These are phyloP conservation scores for Saturnispora gosingensis DNA, from an alignment of 805 yeast species.

Conservation along the genomic window DNA sequence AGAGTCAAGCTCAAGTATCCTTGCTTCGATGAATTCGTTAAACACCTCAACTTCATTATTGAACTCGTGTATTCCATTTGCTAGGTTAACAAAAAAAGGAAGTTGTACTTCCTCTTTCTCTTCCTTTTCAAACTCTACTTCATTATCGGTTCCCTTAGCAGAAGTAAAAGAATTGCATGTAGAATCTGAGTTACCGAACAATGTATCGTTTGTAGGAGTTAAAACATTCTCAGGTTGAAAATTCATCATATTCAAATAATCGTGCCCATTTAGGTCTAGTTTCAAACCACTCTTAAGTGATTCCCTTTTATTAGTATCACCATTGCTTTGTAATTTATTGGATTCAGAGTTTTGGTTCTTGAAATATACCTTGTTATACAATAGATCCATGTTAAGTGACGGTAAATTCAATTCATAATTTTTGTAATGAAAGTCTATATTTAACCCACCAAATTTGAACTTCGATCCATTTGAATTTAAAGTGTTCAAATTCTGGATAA, in stretches of 20 bases:
- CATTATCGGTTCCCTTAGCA: not conserved
- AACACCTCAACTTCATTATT: conserved; percentile 1
- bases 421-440: not conserved
- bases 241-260: not conserved
- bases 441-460: conserved; percentile 7
- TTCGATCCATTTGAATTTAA: conserved; percentile 11
- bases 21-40: not conserved
- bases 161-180: not conserved
- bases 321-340: not conserved
- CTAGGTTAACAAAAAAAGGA: conserved; percentile 5
- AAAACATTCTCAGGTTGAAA: not conserved
- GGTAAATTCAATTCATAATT: conserved; percentile 21
- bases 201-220: not conserved
- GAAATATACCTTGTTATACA: conserved; percentile 11
- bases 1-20: not conserved
- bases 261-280: not conserved
- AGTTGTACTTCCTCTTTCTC: not conserved
- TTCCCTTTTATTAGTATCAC: conserved; percentile 7
- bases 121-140: not conserved
- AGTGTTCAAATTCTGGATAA: conserved; percentile 11
- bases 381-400: conserved; percentile 1
- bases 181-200: not conserved
- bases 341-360: conserved; percentile 12
- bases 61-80: conserved; percentile 11
- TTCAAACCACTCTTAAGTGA: not conserved